Evolutionary conservation across 176 grass and related monocot species (phyloP).

Genomic region (Aegilops speltoides): DNA sequence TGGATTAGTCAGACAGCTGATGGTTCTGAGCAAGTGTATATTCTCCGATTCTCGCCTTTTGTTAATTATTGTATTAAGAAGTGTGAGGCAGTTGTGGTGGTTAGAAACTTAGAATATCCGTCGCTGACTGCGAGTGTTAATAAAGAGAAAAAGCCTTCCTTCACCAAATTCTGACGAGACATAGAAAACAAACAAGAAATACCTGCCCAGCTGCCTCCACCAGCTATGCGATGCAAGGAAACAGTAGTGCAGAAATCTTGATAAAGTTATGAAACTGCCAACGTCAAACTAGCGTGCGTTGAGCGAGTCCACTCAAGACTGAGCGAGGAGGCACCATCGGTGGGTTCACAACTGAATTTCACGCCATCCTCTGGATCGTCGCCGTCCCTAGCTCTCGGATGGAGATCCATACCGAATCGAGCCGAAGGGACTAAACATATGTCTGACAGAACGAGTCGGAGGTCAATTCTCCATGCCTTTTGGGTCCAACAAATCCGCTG

Average conservation of each 20-base stretch:
- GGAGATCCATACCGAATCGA: neutral
- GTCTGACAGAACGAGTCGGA: neutral
- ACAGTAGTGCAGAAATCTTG: neutral
- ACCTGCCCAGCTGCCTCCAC: neutral
- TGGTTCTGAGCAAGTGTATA: neutral
- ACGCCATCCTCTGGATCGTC: neutral
- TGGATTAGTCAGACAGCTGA: neutral
- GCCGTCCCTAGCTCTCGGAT: neutral
- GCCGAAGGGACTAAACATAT: neutral
- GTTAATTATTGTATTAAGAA: neutral
- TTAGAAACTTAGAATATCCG: neutral
- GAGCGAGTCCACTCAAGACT: neutral
- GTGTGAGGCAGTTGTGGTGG: neutral
- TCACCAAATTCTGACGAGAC: neutral
- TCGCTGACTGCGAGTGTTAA: neutral
- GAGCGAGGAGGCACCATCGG: slow-evolving; percentile 4
- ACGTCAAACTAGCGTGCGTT: neutral
- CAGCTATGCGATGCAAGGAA: neutral
- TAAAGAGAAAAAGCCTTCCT: neutral
- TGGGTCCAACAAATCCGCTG: neutral
- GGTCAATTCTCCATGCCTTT: neutral
- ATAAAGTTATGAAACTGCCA: neutral
- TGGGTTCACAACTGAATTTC: neutral
- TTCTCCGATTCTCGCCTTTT: neutral
- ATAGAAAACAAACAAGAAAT: neutral